Base-by-base conservation (phyloP, 208 protist genomes). In the Balamuthia mandrillaris region DNA sequence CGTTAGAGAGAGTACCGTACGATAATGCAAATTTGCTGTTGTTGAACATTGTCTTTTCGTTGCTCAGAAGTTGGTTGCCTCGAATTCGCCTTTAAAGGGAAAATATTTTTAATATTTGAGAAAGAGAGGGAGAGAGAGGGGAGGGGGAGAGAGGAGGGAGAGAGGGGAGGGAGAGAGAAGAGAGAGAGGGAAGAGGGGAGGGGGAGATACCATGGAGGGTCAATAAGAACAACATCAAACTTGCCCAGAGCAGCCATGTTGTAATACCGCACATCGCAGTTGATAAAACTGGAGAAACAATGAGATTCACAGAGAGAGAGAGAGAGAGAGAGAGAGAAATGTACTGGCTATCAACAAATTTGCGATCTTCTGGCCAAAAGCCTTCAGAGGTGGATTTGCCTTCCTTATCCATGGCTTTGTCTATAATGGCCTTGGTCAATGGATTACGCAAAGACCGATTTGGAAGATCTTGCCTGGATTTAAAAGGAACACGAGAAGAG, bases 181-280 rank as follows among this genome's bases (percentile, higher is more conserved):
- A 27, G 18, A 56, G 18, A 18, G 49, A 56, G 18, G 18, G 49
- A 18, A 56, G n/a, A 56, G 21, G 18, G n/a, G 18, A n/a, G n/a
- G n/a, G n/a, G n/a, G 33, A 42, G 39, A 14, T 63, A 79, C 88
- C 88, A 91, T 31, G 88, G 88, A 24, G 88, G 88, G 54, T 91
- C 88, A 37, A 91, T 88, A 9, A 87, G n/a, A 9, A 91, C 70
- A 1, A 89, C 82, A 44, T 91, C 87, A 74, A 91, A 91, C 61
- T 87, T 88, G 51, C 87, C 87, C 35, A 86, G 77, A 0, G 65
- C 47, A 18, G 51, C 45, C 12, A 91, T 42, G 49, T 87, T 78
- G 68, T 78, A 78, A 29, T 78, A 78, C 18, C 68, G 68, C 44
- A 78, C 18, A 49, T 78, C 68, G 47, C 68, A 78, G 31, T 78